Evolutionary conservation across 495 filamentous ascomycete species (phyloP).

Genomic region (Cenococcum geophilum): DNA sequence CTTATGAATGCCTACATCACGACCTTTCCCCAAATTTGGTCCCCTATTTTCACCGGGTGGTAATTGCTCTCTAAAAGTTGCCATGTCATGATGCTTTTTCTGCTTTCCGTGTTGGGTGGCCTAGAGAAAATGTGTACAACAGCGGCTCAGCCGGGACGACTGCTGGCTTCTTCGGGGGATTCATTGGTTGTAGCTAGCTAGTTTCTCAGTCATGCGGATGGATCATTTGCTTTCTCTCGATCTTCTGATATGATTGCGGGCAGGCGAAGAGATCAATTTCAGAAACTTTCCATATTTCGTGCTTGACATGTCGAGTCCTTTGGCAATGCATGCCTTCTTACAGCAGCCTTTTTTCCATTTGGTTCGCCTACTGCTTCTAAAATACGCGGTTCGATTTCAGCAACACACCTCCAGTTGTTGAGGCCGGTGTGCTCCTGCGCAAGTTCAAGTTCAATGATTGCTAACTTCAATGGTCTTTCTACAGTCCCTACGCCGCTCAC

Average conservation of each 20-base stretch:
- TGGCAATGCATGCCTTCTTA: conserved; percentile 14
- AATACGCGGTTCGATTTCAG: conserved; percentile 11
- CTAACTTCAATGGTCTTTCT: conserved; percentile 9
- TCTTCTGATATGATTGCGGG: conserved; percentile 22
- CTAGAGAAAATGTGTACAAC: conserved; percentile 29
- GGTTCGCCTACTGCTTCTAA: conserved; percentile 3
- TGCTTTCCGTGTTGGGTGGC: conserved; percentile 18
- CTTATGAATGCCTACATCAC: conserved; percentile 28
- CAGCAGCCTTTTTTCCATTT: conserved; percentile 27
- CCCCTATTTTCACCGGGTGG: conserved; percentile 22
- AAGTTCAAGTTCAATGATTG: not conserved
- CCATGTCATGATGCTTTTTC: conserved; percentile 20
- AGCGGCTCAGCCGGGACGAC: conserved; percentile 16
- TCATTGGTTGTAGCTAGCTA: conserved; percentile 25
- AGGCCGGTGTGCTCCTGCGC: conserved; percentile 4
- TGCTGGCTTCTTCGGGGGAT: conserved; percentile 16
- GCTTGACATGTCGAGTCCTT: conserved; percentile 16
- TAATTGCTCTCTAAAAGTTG: conserved; percentile 27
- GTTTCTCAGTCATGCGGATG: conserved; percentile 15
- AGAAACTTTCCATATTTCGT: conserved; percentile 19
- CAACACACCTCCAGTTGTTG: conserved; percentile 1
- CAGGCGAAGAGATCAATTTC: conserved; percentile 15
- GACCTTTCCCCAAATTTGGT: conserved; percentile 24
- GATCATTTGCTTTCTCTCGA: conserved; percentile 14
- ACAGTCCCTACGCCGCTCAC: conserved; percentile 47